Evolutionary conservation across 2,329 filamentous ascomycete species (phyloP), one percentile per base, ranked within the genome.

Genomic region (Fusarium algeriense): DNA sequence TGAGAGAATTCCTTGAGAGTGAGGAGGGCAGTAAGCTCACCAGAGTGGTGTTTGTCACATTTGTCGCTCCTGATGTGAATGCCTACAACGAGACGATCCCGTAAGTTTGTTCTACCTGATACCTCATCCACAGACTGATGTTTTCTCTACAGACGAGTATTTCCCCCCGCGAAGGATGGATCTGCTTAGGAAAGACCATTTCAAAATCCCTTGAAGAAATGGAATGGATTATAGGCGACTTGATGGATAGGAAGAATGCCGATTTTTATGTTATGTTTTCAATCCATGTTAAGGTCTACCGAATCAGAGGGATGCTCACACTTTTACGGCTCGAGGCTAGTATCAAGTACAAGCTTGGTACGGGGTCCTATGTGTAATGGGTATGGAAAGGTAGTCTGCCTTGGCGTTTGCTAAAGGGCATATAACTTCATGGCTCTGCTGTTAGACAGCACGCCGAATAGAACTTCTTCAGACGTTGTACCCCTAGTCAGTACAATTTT

Each of bases 41-140:
- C 46, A 88, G 89, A 73, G 88, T 98, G 15, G 86, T 97, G 20
- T 97, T 98, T 82, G 95, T 95, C 77, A 93, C 91, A 19, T 98
- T 97, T 80, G 85, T 92, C 78, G 80, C 84, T 57, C 95, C 95
- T 81, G 95, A 98, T 75, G 89, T 92, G 64, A 81, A 83, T 41
- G 91, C 92, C 0, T 98, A 98, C 79, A 85, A 90, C 55, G 74
- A 87, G 28, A 82, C 85, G 38, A 81, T 97, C 14, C 93, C 95
- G 94, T 97, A 81, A 74, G 80, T 78, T n/a, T 11, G n/a, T 14
- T 41, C 20, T n/a, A 11, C 23, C 17, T 40, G n/a, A 41, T 19
- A 11, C 13, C 20, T 11, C 35, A 23, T 52, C 41, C 9, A 46
- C 19, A 32, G 7, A 11, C 53, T 56, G 32, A 72, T 40, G 6